Conservation (phyloP, 2,329 filamentous ascomycete genomes). For the Apiospora pterosperma region DNA sequence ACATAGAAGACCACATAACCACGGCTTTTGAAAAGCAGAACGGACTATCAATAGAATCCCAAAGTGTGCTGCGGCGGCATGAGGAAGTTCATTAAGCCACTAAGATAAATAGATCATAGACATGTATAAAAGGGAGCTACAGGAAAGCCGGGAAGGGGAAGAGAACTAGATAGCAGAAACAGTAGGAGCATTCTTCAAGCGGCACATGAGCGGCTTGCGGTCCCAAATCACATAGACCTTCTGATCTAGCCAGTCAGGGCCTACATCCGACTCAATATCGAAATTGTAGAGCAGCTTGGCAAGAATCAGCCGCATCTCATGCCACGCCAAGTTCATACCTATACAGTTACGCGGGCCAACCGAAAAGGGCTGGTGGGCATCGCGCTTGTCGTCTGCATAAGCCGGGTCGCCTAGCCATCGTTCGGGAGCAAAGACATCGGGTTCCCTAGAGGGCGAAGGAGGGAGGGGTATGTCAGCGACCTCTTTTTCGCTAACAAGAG, state of each 20-base stretch:
- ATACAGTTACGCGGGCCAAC: slow-evolving; percentile 19
- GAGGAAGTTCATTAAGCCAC: too few species aligned
- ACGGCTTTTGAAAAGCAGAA: too few species aligned
- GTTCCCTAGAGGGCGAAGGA: background rate
- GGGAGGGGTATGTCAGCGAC: too few species aligned
- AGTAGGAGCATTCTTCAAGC: background rate
- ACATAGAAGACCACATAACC: too few species aligned
- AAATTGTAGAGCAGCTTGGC: background rate
- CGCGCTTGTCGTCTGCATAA: slow-evolving; percentile 16
- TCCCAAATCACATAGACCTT: background rate
- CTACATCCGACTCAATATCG: background rate
- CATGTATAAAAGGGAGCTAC: too few species aligned
- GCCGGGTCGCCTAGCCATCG: slow-evolving; percentile 17
- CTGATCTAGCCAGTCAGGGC: background rate
- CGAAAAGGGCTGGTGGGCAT: slow-evolving; percentile 18
- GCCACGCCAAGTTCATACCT: slow-evolving; percentile 9
- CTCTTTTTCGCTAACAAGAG: too few species aligned
- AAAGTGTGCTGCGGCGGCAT: too few species aligned
- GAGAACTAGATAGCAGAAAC: too few species aligned
- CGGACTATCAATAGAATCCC: too few species aligned
- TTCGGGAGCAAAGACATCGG: slow-evolving; percentile 17
- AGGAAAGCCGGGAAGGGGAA: too few species aligned
- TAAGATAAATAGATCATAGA: too few species aligned
- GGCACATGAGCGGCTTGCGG: background rate
- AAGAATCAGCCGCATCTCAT: background rate